Conservation (phyloP, 768 basidiomycete species). For the Suillus placidus region DNA sequence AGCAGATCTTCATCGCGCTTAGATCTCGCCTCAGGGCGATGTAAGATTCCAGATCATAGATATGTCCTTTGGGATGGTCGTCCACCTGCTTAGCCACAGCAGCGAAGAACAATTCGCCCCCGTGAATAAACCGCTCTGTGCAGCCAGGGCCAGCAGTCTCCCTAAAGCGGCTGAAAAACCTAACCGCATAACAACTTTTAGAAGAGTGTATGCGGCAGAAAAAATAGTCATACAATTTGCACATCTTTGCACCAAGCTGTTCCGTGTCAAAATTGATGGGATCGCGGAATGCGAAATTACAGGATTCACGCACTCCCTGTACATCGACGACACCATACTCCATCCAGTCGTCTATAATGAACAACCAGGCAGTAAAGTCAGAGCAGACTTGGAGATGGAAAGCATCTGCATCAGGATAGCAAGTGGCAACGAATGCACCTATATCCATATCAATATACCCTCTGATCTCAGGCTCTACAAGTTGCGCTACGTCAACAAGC, state of each 20-base stretch:
- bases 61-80: constrained; percentile 38
- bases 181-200: constrained; percentile 14
- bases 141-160: constrained; percentile 42
- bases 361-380: constrained; percentile 61
- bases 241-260: constrained; percentile 32
- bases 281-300: constrained; percentile 32
- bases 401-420: constrained; percentile 40
- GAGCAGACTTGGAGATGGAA: constrained; percentile 64
- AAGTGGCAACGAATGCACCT: constrained; percentile 51
- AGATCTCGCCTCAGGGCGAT: constrained; percentile 55
- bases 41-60: constrained; percentile 53
- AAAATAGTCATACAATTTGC: constrained; percentile 34
- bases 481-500: constrained; percentile 30
- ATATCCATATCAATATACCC: constrained; percentile 61
- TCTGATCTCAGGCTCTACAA: constrained; percentile 35
- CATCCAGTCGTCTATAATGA: constrained; percentile 45
- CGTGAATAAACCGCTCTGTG: constrained; percentile 42
- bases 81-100: constrained; percentile 47
- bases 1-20: constrained; percentile 51
- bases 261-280: constrained; percentile 31
- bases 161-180: constrained; percentile 41
- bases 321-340: constrained; percentile 33
- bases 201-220: not conserved
- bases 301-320: constrained; percentile 29
- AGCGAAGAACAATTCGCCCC: constrained; percentile 41